A percentile compares a stretch with the other conserved stretches of the same genome.
Conservation (phyloP, 2,329 filamentous ascomycete species). For the Fusarium sp. region DNA sequence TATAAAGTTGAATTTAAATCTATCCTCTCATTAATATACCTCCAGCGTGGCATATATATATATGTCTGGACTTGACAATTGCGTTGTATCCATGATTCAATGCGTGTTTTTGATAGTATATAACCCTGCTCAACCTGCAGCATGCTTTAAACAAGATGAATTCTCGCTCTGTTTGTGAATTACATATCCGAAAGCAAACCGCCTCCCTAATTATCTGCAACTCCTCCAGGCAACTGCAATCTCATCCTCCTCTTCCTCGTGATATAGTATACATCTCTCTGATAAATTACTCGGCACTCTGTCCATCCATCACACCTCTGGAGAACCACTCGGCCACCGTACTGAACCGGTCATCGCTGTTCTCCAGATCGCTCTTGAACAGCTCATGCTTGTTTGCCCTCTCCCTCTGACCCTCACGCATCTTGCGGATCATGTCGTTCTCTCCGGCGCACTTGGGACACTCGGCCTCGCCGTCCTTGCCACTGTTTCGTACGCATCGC, state of each 20-base stretch:
- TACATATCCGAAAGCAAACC: neutral
- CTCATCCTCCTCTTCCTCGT: conserved; percentile 1
- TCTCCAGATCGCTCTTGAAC: conserved; percentile 83
- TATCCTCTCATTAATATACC: neutral
- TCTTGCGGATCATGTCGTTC: conserved; percentile 89
- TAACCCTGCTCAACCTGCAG: neutral
- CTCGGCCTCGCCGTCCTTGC: conserved; percentile 74
- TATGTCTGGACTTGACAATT: neutral
- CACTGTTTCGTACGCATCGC: conserved; percentile 74
- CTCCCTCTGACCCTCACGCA: conserved; percentile 87
- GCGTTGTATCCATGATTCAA: neutral
- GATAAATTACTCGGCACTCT: conserved; percentile 47
- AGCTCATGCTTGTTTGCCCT: conserved; percentile 88
- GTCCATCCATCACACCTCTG: conserved; percentile 82
- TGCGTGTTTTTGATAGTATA: neutral
- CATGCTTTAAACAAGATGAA: neutral
- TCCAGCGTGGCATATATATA: neutral
- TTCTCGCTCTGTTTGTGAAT: neutral
- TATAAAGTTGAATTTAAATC: neutral
- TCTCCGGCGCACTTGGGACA: conserved; percentile 87
- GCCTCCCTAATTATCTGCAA: conserved; percentile 16
- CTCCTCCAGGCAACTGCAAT: conserved; percentile 36
- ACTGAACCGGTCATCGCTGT: conserved; percentile 86
- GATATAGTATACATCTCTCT: neutral
- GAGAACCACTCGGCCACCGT: conserved; percentile 96